Base-by-base conservation (phyloP, 176 grass and related monocot genomes). In the Oryza meyeriana region DNA sequence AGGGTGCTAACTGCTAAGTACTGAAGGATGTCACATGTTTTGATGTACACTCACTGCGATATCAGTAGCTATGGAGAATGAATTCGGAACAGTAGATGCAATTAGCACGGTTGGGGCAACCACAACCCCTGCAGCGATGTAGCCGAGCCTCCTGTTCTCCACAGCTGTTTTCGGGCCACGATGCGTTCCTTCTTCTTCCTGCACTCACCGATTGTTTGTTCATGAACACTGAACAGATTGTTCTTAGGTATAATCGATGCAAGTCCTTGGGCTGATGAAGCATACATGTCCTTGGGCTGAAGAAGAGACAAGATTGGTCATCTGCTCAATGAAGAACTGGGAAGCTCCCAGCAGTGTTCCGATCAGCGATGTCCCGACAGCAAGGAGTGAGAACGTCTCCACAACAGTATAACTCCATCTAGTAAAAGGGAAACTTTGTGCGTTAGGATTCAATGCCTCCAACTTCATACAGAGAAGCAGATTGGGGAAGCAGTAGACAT, bases 281-380 rank as follows among this genome's bases (percentile, higher is more conserved):
- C 61, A 44, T 63, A 78, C 87, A 24, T 24, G 50, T 69, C 6
- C 61, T 47, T 45, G 45, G 35, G 41, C 63, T 69, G 83, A 61
- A 31, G 75, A 76, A 84, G 70, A 75, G 48, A 67, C 71, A 29
- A 87, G 18, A 73, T 77, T 83, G 47, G 71, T 72, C 58, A 92
- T 80, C 81, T 97, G 94, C 78, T 94, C 94, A 25, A 94, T 61
- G 86, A 92, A 92, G 94, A 97, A 94, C 70, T 92, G 91, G 48
- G 89, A 94, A 12, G 84, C 89, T 59, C 85, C 87, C 8, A 97
- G 89, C 72, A 97, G 87, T 2, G 94, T 97, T 63, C 89, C 89
- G 42, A 94, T 92, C 20, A 92, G 79, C 64, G 89, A 94, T 4
- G 94, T 97, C 77, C 89, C 80, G 1, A 94, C 94, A 6, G 91